Evolutionary conservation across 441 rosid species (phyloP), one percentile per base, ranked within the genome.

Genomic region (Corymbia citriodora): DNA sequence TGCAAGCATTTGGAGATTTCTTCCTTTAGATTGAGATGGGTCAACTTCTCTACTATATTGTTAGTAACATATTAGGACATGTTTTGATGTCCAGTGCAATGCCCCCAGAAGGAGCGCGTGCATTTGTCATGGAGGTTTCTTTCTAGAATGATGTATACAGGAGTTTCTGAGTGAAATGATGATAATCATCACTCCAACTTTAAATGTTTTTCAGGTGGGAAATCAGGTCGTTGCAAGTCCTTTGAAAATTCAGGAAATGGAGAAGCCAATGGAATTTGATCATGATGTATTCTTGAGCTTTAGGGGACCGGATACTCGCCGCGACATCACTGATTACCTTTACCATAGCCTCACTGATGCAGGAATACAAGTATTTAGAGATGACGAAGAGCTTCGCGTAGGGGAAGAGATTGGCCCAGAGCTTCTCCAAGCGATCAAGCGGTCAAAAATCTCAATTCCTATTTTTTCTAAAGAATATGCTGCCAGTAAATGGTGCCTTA

Each of bases 1-100:
- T 4, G 1, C 40, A 8, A 8, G 15, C 0, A 2, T 1, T 17
- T 68, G 40, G 21, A 68, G 4, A 31, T 31, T 68, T n/a, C 29
- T 13, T 2, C 33, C 29, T 63, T 14, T 29, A 33, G 5, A 13
- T 12, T 29, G 4, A 13, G 70, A 63, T 63, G 70, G 70, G 33
- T 63, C 33, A 0, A 7, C 33, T 63, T 29, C 74, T 68, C 74
- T 16, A 2, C 21, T 2, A 4, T 16, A 4, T 31, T 16, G 1
- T 63, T 63, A 0, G 2, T 29, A 63, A 14, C 7, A 7, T n/a
- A 29, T 14, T 3, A 9, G 2, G 45, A 68, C 23, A 68, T 16
- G 1, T 16, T 15, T 61, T 6, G 31, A 16, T 21, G 68, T 61
- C 21, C 4, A 15, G 40, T 3, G 21, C 74, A 65, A n/a, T 2